phyloP scores from a whole-genome alignment of 192 early-diverging fungal species.

The Umbelopsis ramanniana region DNA sequence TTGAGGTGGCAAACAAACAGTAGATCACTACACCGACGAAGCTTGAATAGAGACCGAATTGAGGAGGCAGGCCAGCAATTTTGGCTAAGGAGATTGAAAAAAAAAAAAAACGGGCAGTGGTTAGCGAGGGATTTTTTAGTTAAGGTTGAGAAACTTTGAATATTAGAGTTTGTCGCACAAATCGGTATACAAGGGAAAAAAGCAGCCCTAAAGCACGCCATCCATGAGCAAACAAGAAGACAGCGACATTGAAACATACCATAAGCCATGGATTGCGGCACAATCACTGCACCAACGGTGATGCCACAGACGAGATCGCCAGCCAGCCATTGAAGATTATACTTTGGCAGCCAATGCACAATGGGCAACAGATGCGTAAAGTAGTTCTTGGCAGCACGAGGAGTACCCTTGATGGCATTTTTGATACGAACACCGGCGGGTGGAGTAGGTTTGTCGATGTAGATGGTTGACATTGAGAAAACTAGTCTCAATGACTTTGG shows the following conservation, averaged over 20 bases:
- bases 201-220: not conserved
- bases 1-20: constrained; percentile 73
- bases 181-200: not conserved
- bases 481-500: not conserved
- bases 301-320: constrained; percentile 73
- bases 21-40: constrained; percentile 75
- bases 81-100: constrained; percentile 47
- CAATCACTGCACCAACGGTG: constrained; percentile 75
- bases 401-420: not conserved
- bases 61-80: constrained; percentile 69
- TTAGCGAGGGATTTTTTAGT: not conserved
- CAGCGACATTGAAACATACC: constrained; percentile 20
- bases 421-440: not conserved
- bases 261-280: constrained; percentile 78
- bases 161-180: not conserved
- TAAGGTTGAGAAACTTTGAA: not conserved
- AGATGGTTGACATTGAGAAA: constrained; percentile 4
- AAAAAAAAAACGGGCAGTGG: not conserved
- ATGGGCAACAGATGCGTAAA: constrained; percentile 48
- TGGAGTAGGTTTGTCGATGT: constrained; percentile 3
- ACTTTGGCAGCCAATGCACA: constrained; percentile 53
- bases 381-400: constrained; percentile 12
- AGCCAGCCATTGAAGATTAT: constrained; percentile 58
- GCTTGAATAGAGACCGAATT: constrained; percentile 79
- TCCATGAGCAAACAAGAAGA: not conserved